phyloP scores from a whole-genome alignment of 1,139 yeast species.

The Nakaseomyces kungkrabaensis region DNA sequence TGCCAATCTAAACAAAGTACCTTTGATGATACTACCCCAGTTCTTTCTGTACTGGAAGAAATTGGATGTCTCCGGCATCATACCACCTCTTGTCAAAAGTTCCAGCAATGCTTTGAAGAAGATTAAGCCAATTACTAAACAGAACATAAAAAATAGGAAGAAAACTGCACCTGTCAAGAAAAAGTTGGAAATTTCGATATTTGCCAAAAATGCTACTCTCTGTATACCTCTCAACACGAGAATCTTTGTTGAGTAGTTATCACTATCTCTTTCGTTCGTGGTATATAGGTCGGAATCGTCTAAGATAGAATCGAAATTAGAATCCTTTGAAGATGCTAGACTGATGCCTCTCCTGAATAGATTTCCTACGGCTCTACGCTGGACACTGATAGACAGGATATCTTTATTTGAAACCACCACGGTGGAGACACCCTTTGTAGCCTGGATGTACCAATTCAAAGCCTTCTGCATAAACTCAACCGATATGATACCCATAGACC shows the following conservation, averaged over 20 bases:
- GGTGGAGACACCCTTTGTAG: slow-evolving; percentile 89
- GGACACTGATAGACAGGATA: slow-evolving; percentile 66
- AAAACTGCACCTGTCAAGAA: slow-evolving; percentile 83
- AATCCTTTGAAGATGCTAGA: slow-evolving; percentile 26
- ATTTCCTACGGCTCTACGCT: slow-evolving; percentile 36
- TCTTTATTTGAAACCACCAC: slow-evolving; percentile 51
- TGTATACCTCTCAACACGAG: slow-evolving; percentile 83
- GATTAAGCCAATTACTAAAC: slow-evolving; percentile 53
- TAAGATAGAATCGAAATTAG: slow-evolving; percentile 41
- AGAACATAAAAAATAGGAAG: slow-evolving; percentile 68
- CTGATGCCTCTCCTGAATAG: slow-evolving; percentile 22
- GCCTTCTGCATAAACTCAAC: slow-evolving; percentile 76
- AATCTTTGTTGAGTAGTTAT: slow-evolving; percentile 44
- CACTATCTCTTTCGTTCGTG: slow-evolving; percentile 54
- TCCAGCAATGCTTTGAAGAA: slow-evolving; percentile 70
- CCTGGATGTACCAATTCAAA: slow-evolving; percentile 88
- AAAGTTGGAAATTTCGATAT: slow-evolving; percentile 74
- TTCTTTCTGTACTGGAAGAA: slow-evolving; percentile 71
- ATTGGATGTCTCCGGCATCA: slow-evolving; percentile 46
- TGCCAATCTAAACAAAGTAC: slow-evolving; percentile 74
- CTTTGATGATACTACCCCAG: slow-evolving; percentile 76
- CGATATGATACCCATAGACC: slow-evolving; percentile 89
- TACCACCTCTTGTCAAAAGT: slow-evolving; percentile 49
- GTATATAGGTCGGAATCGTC: slow-evolving; percentile 51
- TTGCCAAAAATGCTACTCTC: slow-evolving; percentile 77